Percentiles rank a stretch among this genome's conserved stretches.
Conservation (phyloP, 2,329 filamentous ascomycete genomes). For the Colletotrichum sp. region DNA sequence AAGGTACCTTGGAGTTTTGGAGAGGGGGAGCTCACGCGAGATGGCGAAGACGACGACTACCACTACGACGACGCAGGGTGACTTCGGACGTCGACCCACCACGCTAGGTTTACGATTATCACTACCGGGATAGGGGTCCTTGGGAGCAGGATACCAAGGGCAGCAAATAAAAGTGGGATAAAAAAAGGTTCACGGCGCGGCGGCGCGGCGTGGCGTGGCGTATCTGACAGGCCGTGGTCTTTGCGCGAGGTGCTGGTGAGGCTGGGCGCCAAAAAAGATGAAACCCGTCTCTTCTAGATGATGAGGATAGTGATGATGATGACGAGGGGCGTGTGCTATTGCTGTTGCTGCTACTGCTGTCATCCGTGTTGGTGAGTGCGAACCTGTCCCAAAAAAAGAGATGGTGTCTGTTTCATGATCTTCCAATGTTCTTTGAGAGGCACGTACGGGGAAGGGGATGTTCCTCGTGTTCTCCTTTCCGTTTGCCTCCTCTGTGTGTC, state of each 20-base stretch:
- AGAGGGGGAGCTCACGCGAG: not conserved
- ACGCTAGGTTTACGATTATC: not conserved
- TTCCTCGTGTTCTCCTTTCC: not conserved
- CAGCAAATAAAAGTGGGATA: conserved; percentile 4
- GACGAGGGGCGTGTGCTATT: not conserved
- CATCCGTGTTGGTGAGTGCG: not conserved
- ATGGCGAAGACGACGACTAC: not conserved
- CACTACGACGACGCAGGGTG: not conserved
- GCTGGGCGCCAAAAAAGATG: conserved; percentile 15
- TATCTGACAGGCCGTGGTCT: not conserved
- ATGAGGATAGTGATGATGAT: not conserved
- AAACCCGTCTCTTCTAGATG: conserved; percentile 19
- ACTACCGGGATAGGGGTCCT: not conserved
- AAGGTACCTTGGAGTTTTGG: not conserved
- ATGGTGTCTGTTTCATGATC: conserved; percentile 14
- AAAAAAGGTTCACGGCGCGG: conserved; percentile 14
- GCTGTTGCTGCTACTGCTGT: not conserved
- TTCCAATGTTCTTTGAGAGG: not conserved
- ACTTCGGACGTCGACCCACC: not conserved
- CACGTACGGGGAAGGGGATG: not conserved
- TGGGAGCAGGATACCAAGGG: not conserved
- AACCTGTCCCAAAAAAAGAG: not conserved
- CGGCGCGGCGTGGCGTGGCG: conserved; percentile 5
- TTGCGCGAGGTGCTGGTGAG: not conserved
- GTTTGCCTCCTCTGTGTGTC: not conserved